These are phyloP conservation scores for Kodamaea suecica DNA, from an alignment of 1,139 yeast genomes.

Conservation along the genomic window DNA sequence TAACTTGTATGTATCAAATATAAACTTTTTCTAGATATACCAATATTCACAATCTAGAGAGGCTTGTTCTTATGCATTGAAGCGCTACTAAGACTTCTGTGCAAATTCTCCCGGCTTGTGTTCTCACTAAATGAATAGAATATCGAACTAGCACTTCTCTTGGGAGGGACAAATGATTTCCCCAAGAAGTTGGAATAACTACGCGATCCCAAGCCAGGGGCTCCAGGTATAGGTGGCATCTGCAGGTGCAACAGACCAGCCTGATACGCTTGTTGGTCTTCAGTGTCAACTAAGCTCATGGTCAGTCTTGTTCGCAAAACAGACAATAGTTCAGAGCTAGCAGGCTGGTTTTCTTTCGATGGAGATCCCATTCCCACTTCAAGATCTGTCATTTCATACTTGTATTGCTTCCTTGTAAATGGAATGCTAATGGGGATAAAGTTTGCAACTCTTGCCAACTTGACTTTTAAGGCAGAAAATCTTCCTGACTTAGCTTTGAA, in stretches of 20 bases:
- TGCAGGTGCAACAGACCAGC: slow-evolving; percentile 1
- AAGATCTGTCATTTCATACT: slow-evolving; percentile 7
- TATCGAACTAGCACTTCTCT: slow-evolving; percentile 18
- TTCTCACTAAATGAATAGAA: slow-evolving; percentile 22
- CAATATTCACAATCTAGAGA: slow-evolving; percentile 2
- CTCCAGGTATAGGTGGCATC: slow-evolving; percentile 4
- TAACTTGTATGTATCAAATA: too few species aligned
- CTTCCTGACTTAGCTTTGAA: background rate
- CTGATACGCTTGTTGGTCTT: slow-evolving; percentile 10
- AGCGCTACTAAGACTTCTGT: slow-evolving; percentile 13
- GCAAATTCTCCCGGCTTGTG: slow-evolving; percentile 30
- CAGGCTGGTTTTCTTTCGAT: background rate
- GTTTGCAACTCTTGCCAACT: background rate
- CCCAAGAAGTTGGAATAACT: slow-evolving; percentile 28
- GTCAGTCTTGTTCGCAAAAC: slow-evolving; percentile 43
- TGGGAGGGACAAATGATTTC: slow-evolving; percentile 37
- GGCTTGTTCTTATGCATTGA: slow-evolving; percentile 5
- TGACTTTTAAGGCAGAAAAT: background rate
- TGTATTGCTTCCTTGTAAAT: slow-evolving; percentile 2
- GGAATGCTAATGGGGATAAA: slow-evolving; percentile 3
- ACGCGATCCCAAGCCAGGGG: slow-evolving; percentile 10
- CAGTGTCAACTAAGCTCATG: slow-evolving; percentile 29
- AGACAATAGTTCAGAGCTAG: background rate
- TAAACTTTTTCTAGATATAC: background rate
- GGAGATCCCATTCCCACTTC: slow-evolving; percentile 8